These are phyloP conservation scores for Cryptococcus hybrid DNA, from an alignment of 1,284 basidiomycete species.

Conservation along the genomic window DNA sequence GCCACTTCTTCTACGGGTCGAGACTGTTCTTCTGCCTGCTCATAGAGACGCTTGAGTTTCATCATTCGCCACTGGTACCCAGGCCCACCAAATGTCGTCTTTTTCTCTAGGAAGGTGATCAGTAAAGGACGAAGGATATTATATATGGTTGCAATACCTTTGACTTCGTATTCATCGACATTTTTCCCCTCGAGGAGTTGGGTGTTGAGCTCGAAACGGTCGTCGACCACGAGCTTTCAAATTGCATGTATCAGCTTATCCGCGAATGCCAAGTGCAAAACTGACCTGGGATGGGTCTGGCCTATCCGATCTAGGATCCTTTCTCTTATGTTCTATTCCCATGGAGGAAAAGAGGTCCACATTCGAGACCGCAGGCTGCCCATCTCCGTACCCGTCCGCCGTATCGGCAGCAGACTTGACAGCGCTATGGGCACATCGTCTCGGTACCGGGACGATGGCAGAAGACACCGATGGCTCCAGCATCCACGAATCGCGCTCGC, in stretches of 20 bases:
- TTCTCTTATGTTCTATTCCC: slow-evolving; percentile 71
- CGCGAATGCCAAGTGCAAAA: background rate
- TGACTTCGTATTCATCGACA: slow-evolving; percentile 59
- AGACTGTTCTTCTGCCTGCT: slow-evolving; percentile 79
- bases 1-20: slow-evolving; percentile 76
- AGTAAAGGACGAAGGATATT: too few species aligned
- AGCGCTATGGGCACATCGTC: slow-evolving; percentile 24
- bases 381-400: slow-evolving; percentile 70
- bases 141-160: slow-evolving; percentile 35
- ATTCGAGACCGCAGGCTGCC: slow-evolving; percentile 48
- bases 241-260: background rate
- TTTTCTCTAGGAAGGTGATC: slow-evolving; percentile 45
- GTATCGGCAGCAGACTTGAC: slow-evolving; percentile 36
- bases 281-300: slow-evolving; percentile 69
- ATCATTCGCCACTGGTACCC: slow-evolving; percentile 98
- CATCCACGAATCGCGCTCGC: slow-evolving; percentile 89
- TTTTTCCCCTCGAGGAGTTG: slow-evolving; percentile 64
- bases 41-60: slow-evolving; percentile 85
- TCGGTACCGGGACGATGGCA: slow-evolving; percentile 3
- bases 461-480: slow-evolving; percentile 50
- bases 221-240: slow-evolving; percentile 51
- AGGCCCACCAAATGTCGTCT: slow-evolving; percentile 75
- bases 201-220: slow-evolving; percentile 71
- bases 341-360: slow-evolving; percentile 83
- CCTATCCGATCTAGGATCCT: slow-evolving; percentile 59